Evolutionary conservation across 2,329 filamentous ascomycete genomes (phyloP).

Genomic region (Sarocladium brachiariae): DNA sequence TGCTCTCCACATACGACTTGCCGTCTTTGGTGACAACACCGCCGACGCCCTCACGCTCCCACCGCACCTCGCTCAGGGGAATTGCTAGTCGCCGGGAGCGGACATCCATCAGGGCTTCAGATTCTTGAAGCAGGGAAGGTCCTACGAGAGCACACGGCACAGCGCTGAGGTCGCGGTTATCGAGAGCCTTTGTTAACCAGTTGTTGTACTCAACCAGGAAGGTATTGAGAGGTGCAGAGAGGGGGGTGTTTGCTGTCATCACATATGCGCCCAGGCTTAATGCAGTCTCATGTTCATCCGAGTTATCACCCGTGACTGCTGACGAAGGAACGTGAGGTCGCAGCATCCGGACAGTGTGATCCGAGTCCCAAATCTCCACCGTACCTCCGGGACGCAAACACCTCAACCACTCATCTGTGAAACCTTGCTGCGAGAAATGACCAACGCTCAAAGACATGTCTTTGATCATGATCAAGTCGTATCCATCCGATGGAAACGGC

Average conservation of each 20-base stretch:
- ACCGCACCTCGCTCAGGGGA: slow-evolving; percentile 75
- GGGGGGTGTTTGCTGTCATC: slow-evolving; percentile 75
- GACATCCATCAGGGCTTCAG: slow-evolving; percentile 61
- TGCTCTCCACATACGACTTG: slow-evolving; percentile 52
- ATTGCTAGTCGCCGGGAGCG: slow-evolving; percentile 76
- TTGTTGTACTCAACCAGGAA: slow-evolving; percentile 77
- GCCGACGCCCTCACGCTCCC: slow-evolving; percentile 72
- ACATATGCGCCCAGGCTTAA: slow-evolving; percentile 71
- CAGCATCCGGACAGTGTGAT: slow-evolving; percentile 76
- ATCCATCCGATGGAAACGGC: slow-evolving; percentile 72
- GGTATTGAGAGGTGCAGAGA: slow-evolving; percentile 72
- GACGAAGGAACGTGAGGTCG: slow-evolving; percentile 64
- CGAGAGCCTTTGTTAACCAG: slow-evolving; percentile 73
- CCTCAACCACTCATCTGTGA: slow-evolving; percentile 68
- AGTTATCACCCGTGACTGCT: slow-evolving; percentile 26
- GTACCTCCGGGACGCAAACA: slow-evolving; percentile 71
- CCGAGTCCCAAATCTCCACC: slow-evolving; percentile 84
- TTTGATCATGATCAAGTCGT: slow-evolving; percentile 85
- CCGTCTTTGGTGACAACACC: slow-evolving; percentile 54
- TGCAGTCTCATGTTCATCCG: slow-evolving; percentile 56
- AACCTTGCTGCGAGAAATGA: slow-evolving; percentile 46
- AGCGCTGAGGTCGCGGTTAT: slow-evolving; percentile 60
- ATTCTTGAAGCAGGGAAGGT: slow-evolving; percentile 73
- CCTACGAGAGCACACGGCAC: slow-evolving; percentile 74
- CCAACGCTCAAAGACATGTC: slow-evolving; percentile 66